phyloP scores from a whole-genome alignment of 768 basidiomycete species.

The Pleurotus tuoliensis region DNA sequence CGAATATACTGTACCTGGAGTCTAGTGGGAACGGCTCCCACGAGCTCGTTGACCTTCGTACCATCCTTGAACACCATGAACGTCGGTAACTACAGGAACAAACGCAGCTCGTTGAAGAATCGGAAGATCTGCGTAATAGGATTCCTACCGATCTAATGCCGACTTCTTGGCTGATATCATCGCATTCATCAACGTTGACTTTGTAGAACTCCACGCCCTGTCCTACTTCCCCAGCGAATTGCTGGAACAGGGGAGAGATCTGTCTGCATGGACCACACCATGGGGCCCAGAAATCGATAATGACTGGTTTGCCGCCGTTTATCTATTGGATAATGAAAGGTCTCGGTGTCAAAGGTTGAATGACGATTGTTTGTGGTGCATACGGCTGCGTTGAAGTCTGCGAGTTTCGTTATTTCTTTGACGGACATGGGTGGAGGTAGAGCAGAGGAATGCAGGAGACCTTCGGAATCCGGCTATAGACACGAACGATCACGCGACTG shows the following conservation, averaged over 20 bases:
- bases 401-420: neutral
- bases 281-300: conserved; percentile 75
- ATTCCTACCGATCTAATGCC: conserved; percentile 58
- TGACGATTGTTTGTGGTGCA: neutral
- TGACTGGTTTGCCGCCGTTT: conserved; percentile 37
- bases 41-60: conserved; percentile 29
- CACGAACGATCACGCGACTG: no score
- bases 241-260: conserved; percentile 63
- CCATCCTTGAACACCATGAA: conserved; percentile 36
- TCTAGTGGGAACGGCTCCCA: conserved; percentile 42
- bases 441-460: neutral
- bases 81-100: conserved; percentile 24
- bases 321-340: conserved; percentile 27
- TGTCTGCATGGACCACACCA: conserved; percentile 75
- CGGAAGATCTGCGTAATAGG: neutral
- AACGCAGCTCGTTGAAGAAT: neutral
- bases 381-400: neutral
- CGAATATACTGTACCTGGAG: conserved; percentile 34
- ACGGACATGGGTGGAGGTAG: neutral
- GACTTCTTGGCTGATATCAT: conserved; percentile 50
- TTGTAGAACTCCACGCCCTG: conserved; percentile 59
- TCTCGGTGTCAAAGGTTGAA: neutral
- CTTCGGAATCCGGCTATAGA: no score
- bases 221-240: conserved; percentile 25
- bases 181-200: conserved; percentile 46